A percentile compares a stretch with the other conserved stretches of the same genome.
Evolutionary conservation across 1,284 basidiomycete genomes (phyloP).

Genomic region (Volvariella surrecta): DNA sequence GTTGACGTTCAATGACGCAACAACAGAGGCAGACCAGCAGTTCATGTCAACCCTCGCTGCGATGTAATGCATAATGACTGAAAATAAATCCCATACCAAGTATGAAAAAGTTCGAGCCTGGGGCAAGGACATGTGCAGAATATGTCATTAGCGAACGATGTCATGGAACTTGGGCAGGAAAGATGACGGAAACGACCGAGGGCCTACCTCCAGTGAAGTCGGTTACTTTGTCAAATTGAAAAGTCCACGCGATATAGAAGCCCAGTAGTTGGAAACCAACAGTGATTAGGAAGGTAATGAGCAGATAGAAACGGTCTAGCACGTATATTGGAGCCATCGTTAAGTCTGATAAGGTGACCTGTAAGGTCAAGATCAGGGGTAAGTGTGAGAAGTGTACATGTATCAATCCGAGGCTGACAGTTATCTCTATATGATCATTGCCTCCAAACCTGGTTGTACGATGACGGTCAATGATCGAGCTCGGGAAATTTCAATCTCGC

Average conservation of each 20-base stretch:
- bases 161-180: background rate
- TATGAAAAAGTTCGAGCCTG: constrained; percentile 63
- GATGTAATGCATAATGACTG: background rate
- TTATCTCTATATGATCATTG: too few relatives aligned
- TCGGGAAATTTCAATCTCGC: too few relatives aligned
- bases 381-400: too few relatives aligned
- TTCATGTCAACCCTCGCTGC: too few relatives aligned
- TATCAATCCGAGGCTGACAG: too few relatives aligned
- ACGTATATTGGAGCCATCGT: constrained; percentile 37
- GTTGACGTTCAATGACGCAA: too few relatives aligned
- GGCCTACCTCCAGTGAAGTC: constrained; percentile 52
- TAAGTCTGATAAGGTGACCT: background rate
- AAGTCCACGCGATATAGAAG: constrained; percentile 62
- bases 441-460: too few relatives aligned
- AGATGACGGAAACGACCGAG: background rate
- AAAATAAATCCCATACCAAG: constrained; percentile 28
- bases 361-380: too few relatives aligned
- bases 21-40: too few relatives aligned
- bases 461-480: background rate
- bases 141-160: background rate
- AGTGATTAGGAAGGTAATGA: constrained; percentile 61
- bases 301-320: constrained; percentile 59
- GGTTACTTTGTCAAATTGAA: constrained; percentile 71
- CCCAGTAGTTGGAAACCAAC: constrained; percentile 58
- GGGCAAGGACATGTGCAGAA: constrained; percentile 2